These are phyloP conservation scores for Quercus phellos DNA, from an alignment of 331 rosid species.

Conservation along the genomic window DNA sequence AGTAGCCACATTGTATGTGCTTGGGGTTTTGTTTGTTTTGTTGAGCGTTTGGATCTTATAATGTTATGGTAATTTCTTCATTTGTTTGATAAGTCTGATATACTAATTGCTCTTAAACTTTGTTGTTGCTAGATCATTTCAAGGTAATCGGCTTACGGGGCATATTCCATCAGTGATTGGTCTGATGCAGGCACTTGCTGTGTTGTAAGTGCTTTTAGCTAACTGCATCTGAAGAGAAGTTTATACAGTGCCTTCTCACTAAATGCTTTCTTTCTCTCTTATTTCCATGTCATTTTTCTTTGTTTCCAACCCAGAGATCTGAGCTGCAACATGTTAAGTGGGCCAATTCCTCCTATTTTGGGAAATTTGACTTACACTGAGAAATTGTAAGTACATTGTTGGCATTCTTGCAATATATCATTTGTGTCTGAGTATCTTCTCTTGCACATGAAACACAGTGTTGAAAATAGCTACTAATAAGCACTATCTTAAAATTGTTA, in stretches of 20 bases:
- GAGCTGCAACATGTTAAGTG: conserved; percentile 76
- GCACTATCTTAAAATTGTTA: not conserved
- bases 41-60: not conserved
- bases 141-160: conserved; percentile 86
- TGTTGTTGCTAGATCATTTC: conserved; percentile 66
- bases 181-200: conserved; percentile 99
- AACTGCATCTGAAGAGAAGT: conserved; percentile 3
- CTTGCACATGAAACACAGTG: not conserved
- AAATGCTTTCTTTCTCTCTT: not conserved
- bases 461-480: not conserved
- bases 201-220: conserved; percentile 58
- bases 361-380: conserved; percentile 90
- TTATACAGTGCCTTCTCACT: not conserved
- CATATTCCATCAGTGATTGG: conserved; percentile 83
- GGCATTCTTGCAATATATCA: not conserved
- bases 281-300: conserved; percentile 1
- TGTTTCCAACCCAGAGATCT: conserved; percentile 57
- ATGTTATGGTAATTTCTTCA: not conserved
- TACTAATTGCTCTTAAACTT: conserved; percentile 10
- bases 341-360: conserved; percentile 77
- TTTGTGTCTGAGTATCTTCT: not conserved
- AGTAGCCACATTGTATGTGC: conserved; percentile 90
- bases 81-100: not conserved
- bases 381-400: conserved; percentile 61
- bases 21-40: not conserved